Percentiles rank a stretch among this genome's conserved stretches.
phyloP scores from a whole-genome alignment of 192 early-diverging fungal genomes.

The Coemansia sp. region DNA sequence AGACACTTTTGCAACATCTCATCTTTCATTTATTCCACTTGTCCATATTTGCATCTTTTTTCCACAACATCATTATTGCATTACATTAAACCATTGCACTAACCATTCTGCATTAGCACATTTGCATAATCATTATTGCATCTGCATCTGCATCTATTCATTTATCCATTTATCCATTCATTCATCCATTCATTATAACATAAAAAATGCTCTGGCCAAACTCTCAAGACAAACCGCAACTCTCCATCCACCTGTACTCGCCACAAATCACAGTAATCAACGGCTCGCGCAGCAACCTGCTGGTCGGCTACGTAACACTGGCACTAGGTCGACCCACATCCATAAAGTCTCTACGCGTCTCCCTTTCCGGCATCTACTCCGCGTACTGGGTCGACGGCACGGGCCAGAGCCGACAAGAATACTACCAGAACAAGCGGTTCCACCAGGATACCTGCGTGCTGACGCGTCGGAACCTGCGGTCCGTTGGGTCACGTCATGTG shows the following conservation, averaged over 20 bases:
- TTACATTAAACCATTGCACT: background rate
- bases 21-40: slow-evolving; percentile 3
- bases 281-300: slow-evolving; percentile 33
- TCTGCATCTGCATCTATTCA: background rate
- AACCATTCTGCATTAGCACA: no score
- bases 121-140: background rate
- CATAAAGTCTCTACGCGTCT: slow-evolving; percentile 22
- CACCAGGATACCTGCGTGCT: slow-evolving; percentile 18
- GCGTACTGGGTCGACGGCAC: slow-evolving; percentile 26
- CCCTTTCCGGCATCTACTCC: slow-evolving; percentile 30
- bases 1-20: background rate
- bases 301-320: slow-evolving; percentile 24
- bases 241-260: slow-evolving; percentile 28
- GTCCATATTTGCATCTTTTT: background rate
- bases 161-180: background rate
- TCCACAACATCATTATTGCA: background rate
- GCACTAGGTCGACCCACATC: slow-evolving; percentile 12
- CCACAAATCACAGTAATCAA: slow-evolving; percentile 33
- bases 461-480: slow-evolving; percentile 10
- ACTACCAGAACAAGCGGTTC: slow-evolving; percentile 34
- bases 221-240: slow-evolving; percentile 9
- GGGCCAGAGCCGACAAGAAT: slow-evolving; percentile 21
- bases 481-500: no score
- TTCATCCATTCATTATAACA: background rate
- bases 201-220: slow-evolving; percentile 21